Evolutionary conservation across 352 stramenopile species (phyloP).

Genomic region (Lagenidium giganteum): DNA sequence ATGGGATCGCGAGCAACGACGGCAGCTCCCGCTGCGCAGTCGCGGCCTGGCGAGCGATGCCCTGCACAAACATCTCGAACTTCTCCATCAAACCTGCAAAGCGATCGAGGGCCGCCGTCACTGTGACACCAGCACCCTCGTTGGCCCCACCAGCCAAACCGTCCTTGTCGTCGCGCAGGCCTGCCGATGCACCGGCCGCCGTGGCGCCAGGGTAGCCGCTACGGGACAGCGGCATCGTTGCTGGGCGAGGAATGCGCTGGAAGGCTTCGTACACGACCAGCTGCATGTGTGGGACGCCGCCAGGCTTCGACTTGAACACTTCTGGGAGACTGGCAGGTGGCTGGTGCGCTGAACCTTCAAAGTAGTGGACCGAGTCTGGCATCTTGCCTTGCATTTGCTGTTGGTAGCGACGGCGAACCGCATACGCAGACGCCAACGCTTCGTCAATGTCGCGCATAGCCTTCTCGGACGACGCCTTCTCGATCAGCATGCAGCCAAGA

Average conservation of each 20-base stretch:
- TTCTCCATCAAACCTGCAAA: slow-evolving; percentile 70
- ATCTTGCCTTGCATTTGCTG: slow-evolving; percentile 81
- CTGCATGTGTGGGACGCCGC: slow-evolving; percentile 88
- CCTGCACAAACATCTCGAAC: slow-evolving; percentile 75
- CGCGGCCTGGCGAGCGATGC: slow-evolving; percentile 50
- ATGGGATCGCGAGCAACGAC: slow-evolving; percentile 41
- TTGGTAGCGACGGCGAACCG: slow-evolving; percentile 64
- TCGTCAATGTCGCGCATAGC: slow-evolving; percentile 97
- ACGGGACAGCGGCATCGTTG: slow-evolving; percentile 72
- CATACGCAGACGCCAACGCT: slow-evolving; percentile 80
- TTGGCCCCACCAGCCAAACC: slow-evolving; percentile 4
- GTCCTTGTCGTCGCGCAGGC: slow-evolving; percentile 31
- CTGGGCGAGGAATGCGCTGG: slow-evolving; percentile 88
- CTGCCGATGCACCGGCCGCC: slow-evolving; percentile 13
- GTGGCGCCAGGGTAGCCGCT: slow-evolving; percentile 23
- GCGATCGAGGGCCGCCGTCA: slow-evolving; percentile 59
- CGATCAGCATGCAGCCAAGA: slow-evolving; percentile 96
- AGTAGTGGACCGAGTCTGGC: slow-evolving; percentile 47
- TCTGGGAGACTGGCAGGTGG: slow-evolving; percentile 83
- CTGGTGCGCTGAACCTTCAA: slow-evolving; percentile 49
- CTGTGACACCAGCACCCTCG: slow-evolving; percentile 39
- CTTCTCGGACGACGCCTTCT: slow-evolving; percentile 98
- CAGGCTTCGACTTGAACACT: slow-evolving; percentile 88
- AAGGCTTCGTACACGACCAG: slow-evolving; percentile 97
- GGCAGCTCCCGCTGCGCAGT: slow-evolving; percentile 60